A percentile compares a stretch with the other conserved stretches of the same genome.
These are phyloP conservation scores for Styphnolobium japonicum DNA, from an alignment of 306 rosid genomes.

Conservation along the genomic window DNA sequence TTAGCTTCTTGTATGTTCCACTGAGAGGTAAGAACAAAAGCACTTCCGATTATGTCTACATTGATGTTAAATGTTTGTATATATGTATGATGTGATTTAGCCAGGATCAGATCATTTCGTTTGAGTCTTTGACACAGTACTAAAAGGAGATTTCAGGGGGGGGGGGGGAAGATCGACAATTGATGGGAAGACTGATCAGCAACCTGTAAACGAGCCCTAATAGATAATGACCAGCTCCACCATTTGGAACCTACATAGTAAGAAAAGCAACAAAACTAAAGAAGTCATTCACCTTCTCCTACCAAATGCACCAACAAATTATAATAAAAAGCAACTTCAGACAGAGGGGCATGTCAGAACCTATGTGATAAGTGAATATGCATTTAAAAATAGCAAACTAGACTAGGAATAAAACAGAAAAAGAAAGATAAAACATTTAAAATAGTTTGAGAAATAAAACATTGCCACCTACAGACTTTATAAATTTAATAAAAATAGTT, in stretches of 20 bases:
- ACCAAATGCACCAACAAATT: conserved; percentile 9
- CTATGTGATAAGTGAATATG: not conserved
- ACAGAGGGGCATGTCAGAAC: not conserved
- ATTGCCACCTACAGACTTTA: not conserved
- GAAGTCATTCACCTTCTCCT: conserved; percentile 30
- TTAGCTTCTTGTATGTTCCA: not conserved
- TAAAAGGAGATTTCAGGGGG: not conserved
- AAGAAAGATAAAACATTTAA: not conserved
- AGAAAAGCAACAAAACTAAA: conserved; percentile 19
- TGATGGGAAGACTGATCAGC: conserved; percentile 13
- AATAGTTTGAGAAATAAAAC: not conserved
- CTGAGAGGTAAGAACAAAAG: not conserved
- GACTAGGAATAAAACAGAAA: conserved; percentile 3
- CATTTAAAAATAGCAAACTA: conserved; percentile 5
- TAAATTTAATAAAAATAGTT: not conserved
- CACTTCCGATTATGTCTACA: not conserved
- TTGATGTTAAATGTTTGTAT: not conserved
- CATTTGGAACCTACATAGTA: conserved; percentile 81
- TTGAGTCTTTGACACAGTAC: not conserved
- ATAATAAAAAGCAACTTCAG: not conserved
- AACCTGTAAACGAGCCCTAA: conserved; percentile 95
- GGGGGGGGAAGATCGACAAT: not conserved
- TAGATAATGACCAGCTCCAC: conserved; percentile 96
- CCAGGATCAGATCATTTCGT: not conserved
- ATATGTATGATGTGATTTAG: not conserved